Percentiles rank a stretch among this genome's conserved stretches.
Conservation (phyloP, 495 filamentous ascomycete genomes). For the Penicillium lividum region DNA sequence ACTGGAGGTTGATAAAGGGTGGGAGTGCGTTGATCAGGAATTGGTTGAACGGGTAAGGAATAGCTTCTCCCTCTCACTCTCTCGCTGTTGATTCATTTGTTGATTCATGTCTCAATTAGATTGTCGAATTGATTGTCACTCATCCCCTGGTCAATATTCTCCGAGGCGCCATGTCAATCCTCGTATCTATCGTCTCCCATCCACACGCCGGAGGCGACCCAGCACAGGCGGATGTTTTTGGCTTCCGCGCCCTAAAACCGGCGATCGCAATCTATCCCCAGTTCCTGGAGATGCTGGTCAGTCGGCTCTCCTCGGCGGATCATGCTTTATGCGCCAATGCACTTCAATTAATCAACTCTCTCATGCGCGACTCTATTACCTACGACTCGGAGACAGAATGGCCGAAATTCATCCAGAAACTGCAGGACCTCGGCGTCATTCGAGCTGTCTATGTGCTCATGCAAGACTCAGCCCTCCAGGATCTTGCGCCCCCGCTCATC, state of each 20-base stretch:
- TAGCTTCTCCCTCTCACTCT: not conserved
- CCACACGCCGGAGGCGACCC: conserved; percentile 53
- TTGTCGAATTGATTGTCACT: conserved; percentile 91
- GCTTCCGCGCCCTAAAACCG: conserved; percentile 88
- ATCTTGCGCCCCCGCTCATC: conserved; percentile 85
- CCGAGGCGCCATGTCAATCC: conserved; percentile 92
- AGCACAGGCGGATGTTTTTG: conserved; percentile 61
- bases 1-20: conserved; percentile 95
- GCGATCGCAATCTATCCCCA: conserved; percentile 88
- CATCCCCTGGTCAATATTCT: conserved; percentile 98
- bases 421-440: conserved; percentile 93
- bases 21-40: conserved; percentile 75
- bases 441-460: conserved; percentile 88
- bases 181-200: conserved; percentile 89
- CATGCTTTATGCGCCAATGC: conserved; percentile 97
- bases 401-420: conserved; percentile 89
- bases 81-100: not conserved
- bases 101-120: conserved; percentile 41
- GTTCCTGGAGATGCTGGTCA: conserved; percentile 92
- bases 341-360: conserved; percentile 88
- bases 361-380: conserved; percentile 92
- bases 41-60: conserved; percentile 62
- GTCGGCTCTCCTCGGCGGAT: conserved; percentile 85
- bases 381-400: conserved; percentile 77
- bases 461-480: conserved; percentile 91